phyloP scores from a whole-genome alignment of 2,329 filamentous ascomycete genomes.

The Beauveria scarabaeidicola region DNA sequence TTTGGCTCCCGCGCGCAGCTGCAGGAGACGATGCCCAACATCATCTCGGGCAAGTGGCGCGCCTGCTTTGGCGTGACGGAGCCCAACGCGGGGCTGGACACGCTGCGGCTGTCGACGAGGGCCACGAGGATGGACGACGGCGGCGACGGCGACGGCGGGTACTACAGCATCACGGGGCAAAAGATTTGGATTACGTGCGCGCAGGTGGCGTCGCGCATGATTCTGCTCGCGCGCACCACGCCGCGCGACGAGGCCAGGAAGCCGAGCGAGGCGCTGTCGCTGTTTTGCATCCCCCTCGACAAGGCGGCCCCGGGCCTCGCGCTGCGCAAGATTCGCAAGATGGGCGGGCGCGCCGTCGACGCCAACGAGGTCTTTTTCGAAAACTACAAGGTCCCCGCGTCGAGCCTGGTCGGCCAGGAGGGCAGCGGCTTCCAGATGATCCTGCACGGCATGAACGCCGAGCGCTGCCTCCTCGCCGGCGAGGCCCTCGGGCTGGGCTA shows the following conservation, averaged over 20 bases:
- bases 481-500: conserved; percentile 77
- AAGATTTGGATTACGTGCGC: conserved; percentile 89
- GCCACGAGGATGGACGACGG: conserved; percentile 44
- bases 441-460: conserved; percentile 72
- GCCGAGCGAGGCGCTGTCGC: conserved; percentile 64
- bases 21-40: conserved; percentile 54
- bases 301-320: conserved; percentile 49
- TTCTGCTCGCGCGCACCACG: conserved; percentile 70
- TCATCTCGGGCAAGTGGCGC: conserved; percentile 63
- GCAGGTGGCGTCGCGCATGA: conserved; percentile 75
- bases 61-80: conserved; percentile 83
- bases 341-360: conserved; percentile 75
- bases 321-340: conserved; percentile 69
- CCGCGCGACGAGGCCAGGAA: conserved; percentile 58
- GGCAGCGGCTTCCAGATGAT: conserved; percentile 72
- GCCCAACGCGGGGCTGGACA: conserved; percentile 72
- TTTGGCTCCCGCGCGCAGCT: conserved; percentile 62
- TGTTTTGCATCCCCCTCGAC: conserved; percentile 76
- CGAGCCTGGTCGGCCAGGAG: conserved; percentile 61
- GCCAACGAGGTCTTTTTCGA: conserved; percentile 88
- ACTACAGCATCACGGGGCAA: conserved; percentile 62
- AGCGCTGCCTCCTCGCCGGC: conserved; percentile 66
- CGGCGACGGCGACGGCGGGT: conserved; percentile 34
- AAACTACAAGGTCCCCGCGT: conserved; percentile 57
- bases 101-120: conserved; percentile 57